Percentiles rank a stretch among this genome's conserved stretches.
Conservation (phyloP, 2,329 filamentous ascomycete genomes). For the Fusarium sp. region DNA sequence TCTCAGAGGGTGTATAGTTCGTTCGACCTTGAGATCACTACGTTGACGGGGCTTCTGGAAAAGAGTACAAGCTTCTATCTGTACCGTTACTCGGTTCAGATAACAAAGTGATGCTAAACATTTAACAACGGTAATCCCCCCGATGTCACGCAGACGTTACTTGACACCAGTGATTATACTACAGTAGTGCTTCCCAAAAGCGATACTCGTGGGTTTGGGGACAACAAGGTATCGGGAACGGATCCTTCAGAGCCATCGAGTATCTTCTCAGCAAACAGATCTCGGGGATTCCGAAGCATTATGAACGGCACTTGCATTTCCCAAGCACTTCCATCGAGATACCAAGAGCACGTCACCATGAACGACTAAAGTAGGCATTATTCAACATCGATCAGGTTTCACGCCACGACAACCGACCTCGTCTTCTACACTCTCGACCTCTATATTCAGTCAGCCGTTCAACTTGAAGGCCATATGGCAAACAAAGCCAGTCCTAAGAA, state of each 20-base stretch:
- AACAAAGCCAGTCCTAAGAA: constrained; percentile 5
- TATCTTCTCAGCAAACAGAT: background rate
- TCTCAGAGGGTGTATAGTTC: background rate
- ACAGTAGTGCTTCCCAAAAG: background rate
- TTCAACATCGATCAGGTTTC: background rate
- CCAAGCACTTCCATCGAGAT: background rate
- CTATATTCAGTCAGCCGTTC: background rate
- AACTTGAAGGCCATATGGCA: constrained; percentile 2
- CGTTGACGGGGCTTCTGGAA: background rate
- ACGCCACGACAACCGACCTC: background rate
- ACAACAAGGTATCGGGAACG: background rate
- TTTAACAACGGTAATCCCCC: background rate
- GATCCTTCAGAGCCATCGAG: background rate
- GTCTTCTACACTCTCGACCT: background rate
- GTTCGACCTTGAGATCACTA: background rate
- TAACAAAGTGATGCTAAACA: background rate
- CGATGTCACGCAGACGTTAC: background rate
- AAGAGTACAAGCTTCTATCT: background rate
- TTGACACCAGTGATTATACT: background rate
- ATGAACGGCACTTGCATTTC: background rate
- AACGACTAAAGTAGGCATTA: background rate
- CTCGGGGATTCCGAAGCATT: background rate
- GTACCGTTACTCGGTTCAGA: background rate
- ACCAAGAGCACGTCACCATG: background rate
- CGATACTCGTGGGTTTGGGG: background rate